phyloP scores from a whole-genome alignment of 2,329 filamentous ascomycete species.

The Apiospora rasikravindrae region DNA sequence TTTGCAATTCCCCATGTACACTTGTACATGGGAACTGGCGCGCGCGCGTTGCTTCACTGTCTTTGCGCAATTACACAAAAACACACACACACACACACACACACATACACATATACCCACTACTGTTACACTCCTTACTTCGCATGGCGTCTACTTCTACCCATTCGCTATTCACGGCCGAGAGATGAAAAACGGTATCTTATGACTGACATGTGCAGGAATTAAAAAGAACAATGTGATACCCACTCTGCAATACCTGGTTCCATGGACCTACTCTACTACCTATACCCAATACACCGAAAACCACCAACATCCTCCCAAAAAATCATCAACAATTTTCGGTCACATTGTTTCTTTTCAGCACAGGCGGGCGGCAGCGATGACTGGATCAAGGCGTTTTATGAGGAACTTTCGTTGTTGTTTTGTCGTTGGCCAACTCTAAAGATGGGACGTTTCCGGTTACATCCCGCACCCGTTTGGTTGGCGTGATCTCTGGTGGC shows the following conservation, averaged over 20 bases:
- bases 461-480: slow-evolving; percentile 3
- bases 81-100: too few species aligned
- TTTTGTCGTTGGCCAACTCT: not conserved
- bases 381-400: not conserved
- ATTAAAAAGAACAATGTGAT: slow-evolving; percentile 26
- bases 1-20: not conserved
- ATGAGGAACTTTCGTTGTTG: not conserved
- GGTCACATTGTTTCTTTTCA: slow-evolving; percentile 1
- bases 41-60: not conserved
- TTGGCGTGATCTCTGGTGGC: not conserved
- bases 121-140: not conserved
- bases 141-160: not conserved
- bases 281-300: not conserved
- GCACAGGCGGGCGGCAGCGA: slow-evolving; percentile 1
- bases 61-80: not conserved
- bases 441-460: slow-evolving; percentile 9
- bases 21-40: not conserved
- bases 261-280: not conserved
- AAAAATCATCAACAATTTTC: not conserved
- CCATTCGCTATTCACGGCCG: not conserved
- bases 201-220: slow-evolving; percentile 25
- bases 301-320: not conserved
- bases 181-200: not conserved
- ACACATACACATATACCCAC: not conserved
- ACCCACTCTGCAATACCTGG: not conserved